A percentile compares a stretch with the other conserved stretches of the same genome.
phyloP scores from a whole-genome alignment of 2,329 filamentous ascomycete species.

The Arachnomyces sp. region DNA sequence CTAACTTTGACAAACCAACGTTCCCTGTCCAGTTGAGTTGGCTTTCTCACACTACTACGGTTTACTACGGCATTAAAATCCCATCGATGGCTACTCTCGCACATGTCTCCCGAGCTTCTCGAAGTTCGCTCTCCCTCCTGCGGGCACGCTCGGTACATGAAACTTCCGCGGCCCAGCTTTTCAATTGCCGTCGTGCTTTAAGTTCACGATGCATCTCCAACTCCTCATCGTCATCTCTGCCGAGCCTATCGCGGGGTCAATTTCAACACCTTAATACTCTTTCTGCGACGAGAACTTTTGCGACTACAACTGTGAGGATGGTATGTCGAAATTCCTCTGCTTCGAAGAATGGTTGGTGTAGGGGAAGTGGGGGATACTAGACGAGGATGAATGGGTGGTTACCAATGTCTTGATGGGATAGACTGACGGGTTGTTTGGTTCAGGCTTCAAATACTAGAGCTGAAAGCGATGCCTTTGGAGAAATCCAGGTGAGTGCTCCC shows the following conservation, averaged over 20 bases:
- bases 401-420: background rate
- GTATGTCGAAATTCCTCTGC: conserved; percentile 3
- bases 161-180: no score
- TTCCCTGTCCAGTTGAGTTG: no score
- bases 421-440: conserved; percentile 1
- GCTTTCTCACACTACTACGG: no score
- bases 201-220: conserved; percentile 29
- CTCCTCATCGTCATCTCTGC: conserved; percentile 29
- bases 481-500: conserved; percentile 57
- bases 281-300: conserved; percentile 8
- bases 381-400: background rate
- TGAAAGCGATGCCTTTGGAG: conserved; percentile 96
- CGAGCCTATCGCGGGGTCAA: conserved; percentile 35
- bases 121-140: no score
- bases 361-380: background rate
- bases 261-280: conserved; percentile 13
- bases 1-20: no score
- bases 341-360: conserved; percentile 1
- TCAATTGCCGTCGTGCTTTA: no score
- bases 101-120: no score
- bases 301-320: conserved; percentile 9
- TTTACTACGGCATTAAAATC: no score
- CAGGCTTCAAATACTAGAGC: conserved; percentile 54
- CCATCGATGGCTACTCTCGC: no score
- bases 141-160: no score